Percentiles rank a stretch among this genome's conserved stretches.
These are phyloP conservation scores for Ballota nigra DNA, from an alignment of 257 asterid species.

Conservation along the genomic window DNA sequence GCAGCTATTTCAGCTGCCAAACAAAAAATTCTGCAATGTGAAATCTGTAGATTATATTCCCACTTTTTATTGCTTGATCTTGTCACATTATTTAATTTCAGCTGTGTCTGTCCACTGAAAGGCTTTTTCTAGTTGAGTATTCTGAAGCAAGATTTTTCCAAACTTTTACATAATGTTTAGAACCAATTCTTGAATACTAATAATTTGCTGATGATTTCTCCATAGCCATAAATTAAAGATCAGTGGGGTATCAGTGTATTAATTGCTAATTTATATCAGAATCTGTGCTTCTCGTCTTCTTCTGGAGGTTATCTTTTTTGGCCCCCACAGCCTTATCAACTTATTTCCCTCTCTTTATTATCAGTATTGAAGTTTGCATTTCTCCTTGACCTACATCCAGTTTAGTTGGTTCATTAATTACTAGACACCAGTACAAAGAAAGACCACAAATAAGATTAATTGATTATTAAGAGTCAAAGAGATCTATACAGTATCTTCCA, in stretches of 20 bases:
- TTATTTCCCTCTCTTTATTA: slow-evolving; percentile 51
- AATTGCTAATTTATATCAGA: slow-evolving; percentile 20
- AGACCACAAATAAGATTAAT: not conserved
- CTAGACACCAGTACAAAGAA: not conserved
- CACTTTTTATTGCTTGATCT: not conserved
- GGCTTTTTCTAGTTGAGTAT: not conserved
- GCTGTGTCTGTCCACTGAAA: not conserved
- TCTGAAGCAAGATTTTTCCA: no score
- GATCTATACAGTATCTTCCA: no score
- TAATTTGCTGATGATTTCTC: not conserved
- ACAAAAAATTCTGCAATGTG: slow-evolving; percentile 15
- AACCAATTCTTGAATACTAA: not conserved
- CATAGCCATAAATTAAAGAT: slow-evolving; percentile 10
- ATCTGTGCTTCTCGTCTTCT: slow-evolving; percentile 51
- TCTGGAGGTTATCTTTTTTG: slow-evolving; percentile 40
- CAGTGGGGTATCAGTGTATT: slow-evolving; percentile 9
- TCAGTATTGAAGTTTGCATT: slow-evolving; percentile 66
- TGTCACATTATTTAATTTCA: not conserved
- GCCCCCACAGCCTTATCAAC: slow-evolving; percentile 61
- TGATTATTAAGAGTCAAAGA: not conserved
- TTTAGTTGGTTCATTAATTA: no score
- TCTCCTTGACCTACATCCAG: slow-evolving; percentile 52
- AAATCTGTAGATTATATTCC: slow-evolving; percentile 27
- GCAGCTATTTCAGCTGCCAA: slow-evolving; percentile 34
- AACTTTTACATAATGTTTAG: no score